These are phyloP conservation scores for Beauveria varroae DNA, from an alignment of 2,329 filamentous ascomycete species.

Conservation along the genomic window DNA sequence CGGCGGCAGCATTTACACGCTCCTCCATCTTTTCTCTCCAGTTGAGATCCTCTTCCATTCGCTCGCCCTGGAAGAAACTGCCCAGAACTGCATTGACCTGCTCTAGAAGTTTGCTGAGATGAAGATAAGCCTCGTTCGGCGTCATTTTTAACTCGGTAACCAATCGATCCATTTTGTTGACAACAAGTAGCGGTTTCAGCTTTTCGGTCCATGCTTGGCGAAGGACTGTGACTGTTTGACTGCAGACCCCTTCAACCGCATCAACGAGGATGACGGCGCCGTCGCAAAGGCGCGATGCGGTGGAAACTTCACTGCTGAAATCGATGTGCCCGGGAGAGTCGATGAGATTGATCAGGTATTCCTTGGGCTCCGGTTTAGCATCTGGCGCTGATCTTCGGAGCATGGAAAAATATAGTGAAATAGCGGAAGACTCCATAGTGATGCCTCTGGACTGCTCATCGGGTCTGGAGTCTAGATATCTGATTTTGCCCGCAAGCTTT, in stretches of 20 bases:
- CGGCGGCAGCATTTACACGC: conserved; percentile 63
- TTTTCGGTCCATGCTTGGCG: conserved; percentile 95
- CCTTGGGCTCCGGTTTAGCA: conserved; percentile 62
- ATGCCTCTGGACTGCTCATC: conserved; percentile 95
- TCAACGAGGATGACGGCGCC: conserved; percentile 92
- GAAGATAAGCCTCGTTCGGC: conserved; percentile 78
- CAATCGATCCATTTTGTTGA: conserved; percentile 97
- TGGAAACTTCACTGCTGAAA: conserved; percentile 97
- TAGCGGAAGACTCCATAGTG: conserved; percentile 99
- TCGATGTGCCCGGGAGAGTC: conserved; percentile 98
- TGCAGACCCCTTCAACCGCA: conserved; percentile 95
- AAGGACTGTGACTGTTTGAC: conserved; percentile 94
- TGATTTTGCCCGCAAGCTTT: conserved; percentile 94
- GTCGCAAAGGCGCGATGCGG: conserved; percentile 87
- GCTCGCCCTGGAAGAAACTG: conserved; percentile 94
- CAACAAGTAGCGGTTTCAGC: conserved; percentile 85
- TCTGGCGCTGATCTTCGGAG: conserved; percentile 65
- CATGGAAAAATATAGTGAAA: conserved; percentile 93
- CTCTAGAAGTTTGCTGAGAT: conserved; percentile 82
- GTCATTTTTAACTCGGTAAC: conserved; percentile 94
- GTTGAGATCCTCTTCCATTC: conserved; percentile 96
- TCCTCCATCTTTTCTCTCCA: conserved; percentile 94
- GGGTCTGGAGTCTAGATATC: conserved; percentile 91
- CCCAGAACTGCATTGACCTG: conserved; percentile 97
- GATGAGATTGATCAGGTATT: conserved; percentile 95